These are phyloP conservation scores for Phialocephala sp. DNA, from an alignment of 2,329 filamentous ascomycete genomes.

Conservation along the genomic window DNA sequence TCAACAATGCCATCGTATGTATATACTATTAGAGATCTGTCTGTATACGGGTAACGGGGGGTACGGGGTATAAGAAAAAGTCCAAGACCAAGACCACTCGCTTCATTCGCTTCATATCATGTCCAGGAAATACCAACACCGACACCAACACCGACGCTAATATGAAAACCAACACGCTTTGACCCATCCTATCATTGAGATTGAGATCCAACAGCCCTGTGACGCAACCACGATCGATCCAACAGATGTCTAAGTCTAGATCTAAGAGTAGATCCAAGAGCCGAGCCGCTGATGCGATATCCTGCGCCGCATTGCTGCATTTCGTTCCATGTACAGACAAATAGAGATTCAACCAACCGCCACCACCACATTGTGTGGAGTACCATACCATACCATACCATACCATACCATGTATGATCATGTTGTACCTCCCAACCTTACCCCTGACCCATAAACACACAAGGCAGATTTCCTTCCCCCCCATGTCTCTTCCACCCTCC, in stretches of 20 bases:
- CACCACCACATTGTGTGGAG: neutral
- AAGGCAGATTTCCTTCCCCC: neutral
- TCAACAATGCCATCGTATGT: neutral
- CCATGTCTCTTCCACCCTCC: neutral
- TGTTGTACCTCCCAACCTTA: neutral
- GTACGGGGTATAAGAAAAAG: slow-evolving; percentile 6
- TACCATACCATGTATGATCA: neutral
- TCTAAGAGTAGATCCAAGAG: neutral
- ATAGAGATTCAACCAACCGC: neutral
- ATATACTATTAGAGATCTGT: slow-evolving; percentile 5
- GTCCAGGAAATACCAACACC: neutral
- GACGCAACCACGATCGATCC: no score
- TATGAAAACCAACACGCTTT: neutral
- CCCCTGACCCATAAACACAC: slow-evolving; percentile 2
- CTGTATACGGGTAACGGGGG: no score
- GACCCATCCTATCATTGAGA: no score
- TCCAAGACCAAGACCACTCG: no score
- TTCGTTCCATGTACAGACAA: neutral
- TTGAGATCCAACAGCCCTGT: no score
- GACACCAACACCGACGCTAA: neutral
- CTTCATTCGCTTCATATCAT: neutral
- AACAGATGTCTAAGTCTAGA: no score
- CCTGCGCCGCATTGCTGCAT: neutral
- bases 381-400: no score
- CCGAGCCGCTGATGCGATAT: neutral